Conservation (phyloP, 2,329 filamentous ascomycete genomes). For the Cyanodermella asteris region DNA sequence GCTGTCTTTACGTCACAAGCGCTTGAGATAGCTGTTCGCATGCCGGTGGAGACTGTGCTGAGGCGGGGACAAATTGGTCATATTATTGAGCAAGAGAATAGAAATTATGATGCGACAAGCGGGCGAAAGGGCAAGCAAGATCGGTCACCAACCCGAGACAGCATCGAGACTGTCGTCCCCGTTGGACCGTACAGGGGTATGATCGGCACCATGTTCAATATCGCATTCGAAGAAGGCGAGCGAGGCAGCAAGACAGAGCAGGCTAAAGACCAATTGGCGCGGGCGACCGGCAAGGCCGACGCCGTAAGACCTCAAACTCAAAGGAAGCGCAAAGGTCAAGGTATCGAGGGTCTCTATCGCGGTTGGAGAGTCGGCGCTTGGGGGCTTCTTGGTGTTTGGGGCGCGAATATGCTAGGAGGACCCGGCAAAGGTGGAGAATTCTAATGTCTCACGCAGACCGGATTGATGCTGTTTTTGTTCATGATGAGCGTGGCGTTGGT, state of each 20-base stretch:
- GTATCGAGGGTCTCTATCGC: constrained; percentile 32
- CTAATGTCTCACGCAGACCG: constrained; percentile 3
- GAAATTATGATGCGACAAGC: constrained; percentile 2
- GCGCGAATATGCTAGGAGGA: constrained; percentile 17
- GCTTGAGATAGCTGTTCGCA: constrained; percentile 61
- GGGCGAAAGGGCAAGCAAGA: constrained; percentile 9
- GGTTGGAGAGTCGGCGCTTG: constrained; percentile 35
- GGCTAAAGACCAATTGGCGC: constrained; percentile 9
- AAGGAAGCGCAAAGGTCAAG: constrained; percentile 29
- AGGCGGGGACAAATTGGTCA: constrained; percentile 69
- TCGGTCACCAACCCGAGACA: constrained; percentile 14
- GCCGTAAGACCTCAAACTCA: too few relatives aligned
- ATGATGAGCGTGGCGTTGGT: too few relatives aligned
- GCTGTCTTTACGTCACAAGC: constrained; percentile 63
- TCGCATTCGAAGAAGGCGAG: constrained; percentile 61
- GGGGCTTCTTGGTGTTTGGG: constrained; percentile 33
- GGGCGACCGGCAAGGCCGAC: constrained; percentile 13
- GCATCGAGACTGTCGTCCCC: constrained; percentile 53
- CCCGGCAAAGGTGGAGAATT: constrained; percentile 9
- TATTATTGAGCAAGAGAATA: constrained; percentile 29
- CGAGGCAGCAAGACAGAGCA: constrained; percentile 22
- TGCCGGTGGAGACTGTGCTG: constrained; percentile 80
- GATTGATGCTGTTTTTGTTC: too few relatives aligned
- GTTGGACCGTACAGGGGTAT: constrained; percentile 68
- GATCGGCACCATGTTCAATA: constrained; percentile 74